Base-by-base conservation (phyloP, 2,329 filamentous ascomycete genomes). In the Ploettnerulaceae sp. region DNA sequence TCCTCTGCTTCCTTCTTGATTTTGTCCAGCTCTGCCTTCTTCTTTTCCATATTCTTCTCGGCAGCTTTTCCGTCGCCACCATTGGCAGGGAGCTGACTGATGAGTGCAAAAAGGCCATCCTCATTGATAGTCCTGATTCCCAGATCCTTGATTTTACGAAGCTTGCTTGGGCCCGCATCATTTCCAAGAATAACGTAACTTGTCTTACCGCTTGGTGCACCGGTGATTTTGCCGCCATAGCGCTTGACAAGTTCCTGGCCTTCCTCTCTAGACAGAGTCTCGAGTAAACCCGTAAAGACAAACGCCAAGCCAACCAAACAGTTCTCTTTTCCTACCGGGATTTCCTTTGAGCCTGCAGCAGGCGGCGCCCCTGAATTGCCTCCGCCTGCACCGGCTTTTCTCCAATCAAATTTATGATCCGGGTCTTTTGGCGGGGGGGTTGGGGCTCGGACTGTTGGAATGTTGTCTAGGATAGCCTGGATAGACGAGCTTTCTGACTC, bases 121-220 rank as follows among this genome's bases (percentile, higher is more conserved):
- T 98, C 94, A 58, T 96, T 84, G 61, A 98, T 96, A 0, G 90
- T 94, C 66, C 89, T 96, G 64, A 97, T 80, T 0, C 80, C 80
- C 58, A 86, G 71, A 15, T 88, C 77, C 47, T 78, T 75, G 57
- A 98, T 97, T 57, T 90, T 96, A 55, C 83, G 74, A 31, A 98
- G 73, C 65, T 98, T 98, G 67, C 85, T 94, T 1, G 93, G 93
- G 0, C 93, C 93, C 18, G 94, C 93, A 65, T 97, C 93, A 20
- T 77, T 77, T 33, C 93, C 93, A 2, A 98, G 76, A 12, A 98
- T 87, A 35, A 98, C 89, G 62, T 89, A 98, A 61, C 78, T 93
- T 0, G 94, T 98, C 67, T 95, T 97, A 61, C 83, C 86, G 63
- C 91, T 97, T 15, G 94, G 93, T 4, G 81, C 83, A 7, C 73